Evolutionary conservation across 192 early-diverging fungal genomes (phyloP), one percentile per base, ranked within the genome.

Genomic region (Entrophospora sp.): DNA sequence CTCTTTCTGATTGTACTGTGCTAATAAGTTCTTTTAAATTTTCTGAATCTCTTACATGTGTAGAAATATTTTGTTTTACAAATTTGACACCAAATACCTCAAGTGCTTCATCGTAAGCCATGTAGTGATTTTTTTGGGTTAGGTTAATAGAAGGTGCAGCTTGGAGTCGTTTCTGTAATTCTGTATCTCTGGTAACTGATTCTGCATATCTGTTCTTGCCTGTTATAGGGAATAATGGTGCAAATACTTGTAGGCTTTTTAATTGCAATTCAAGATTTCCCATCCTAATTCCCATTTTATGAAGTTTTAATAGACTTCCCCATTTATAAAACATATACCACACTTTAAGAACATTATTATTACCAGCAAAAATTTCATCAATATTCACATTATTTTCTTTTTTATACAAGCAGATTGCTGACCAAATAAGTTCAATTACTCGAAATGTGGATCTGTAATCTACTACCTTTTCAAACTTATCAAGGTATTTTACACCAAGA

Each of bases 201-300:
- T 14, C 1, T 9, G 20, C 18, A 61, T 61, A 61, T 31, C 44
- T 61, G 12, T 8, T 13, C 14, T 35, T 28, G 2, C 60, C n/a
- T 20, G 27, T 2, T 1, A 61, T 31, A 16, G 42, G 38, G 20
- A 61, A 61, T n/a, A 61, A 25, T 5, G 42, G 25, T 44, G 42
- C 60, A 61, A 61, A 61, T 42, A n/a, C 42, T 28, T 13, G 18
- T 5, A 61, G 40, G 3, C 10, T 25, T 2, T 61, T 5, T 2
- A 61, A 30, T 45, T 61, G 60, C 38, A 61, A 34, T 44, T 42
- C 42, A 32, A n/a, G 20, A 61, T 61, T 61, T 30, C 42, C 42
- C 18, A 6, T 28, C 14, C 60, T 24, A 12, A 61, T 61, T 44
- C 42, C 42, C n/a, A 43, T 7, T 34, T 18, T 2, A 61, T 61